Evolutionary conservation across 192 early-diverging fungal genomes (phyloP), one percentile per base, ranked within the genome.

Genomic region (Martensiomyces pterosporus): DNA sequence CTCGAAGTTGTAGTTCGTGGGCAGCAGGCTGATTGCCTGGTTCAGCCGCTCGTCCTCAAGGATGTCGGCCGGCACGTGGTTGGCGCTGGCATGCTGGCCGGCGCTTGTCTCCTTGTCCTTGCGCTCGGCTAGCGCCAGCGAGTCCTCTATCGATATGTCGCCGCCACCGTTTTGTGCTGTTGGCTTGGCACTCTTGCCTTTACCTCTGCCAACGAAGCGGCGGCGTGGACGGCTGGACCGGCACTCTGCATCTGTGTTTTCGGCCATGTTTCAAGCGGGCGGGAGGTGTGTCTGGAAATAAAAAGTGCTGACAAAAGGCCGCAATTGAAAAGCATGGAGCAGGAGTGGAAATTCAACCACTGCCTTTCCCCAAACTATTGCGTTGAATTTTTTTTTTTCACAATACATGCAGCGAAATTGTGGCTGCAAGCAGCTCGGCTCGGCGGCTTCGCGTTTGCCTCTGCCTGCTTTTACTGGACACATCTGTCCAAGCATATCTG

Each of bases 1-100:
- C 64, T 99, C 97, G 82, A 99, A 99, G 78, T 93, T 97, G 80
- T 99, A 99, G 77, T 99, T 99, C 24, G 67, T 60, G 2, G 97
- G 97, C 14, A 99, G 70, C 42, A 84, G 78, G 39, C 83, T 75
- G 40, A 98, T 90, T 3, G 92, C 87, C 37, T 86, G 80, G 63
- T 92, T 94, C 16, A 98, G 75, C 27, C 78, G 62, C 36, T 71
- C 61, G 52, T 98, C 83, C 43, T 87, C 80, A 14, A 93, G 67
- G 32, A 98, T 94, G 15, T 87, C 84, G 6, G 83, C 78, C 4
- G 96, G 93, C 34, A 97, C 80, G 43, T 90, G 88, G 58, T 89
- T 88, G 19, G 67, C 67, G 41, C 48, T 70, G 38, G 49, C 60
- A 37, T 49, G 45, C 33, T 43, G 24, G 0, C 55, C 15, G 13